Percentiles rank a stretch among this genome's conserved stretches.
Evolutionary conservation across 2,329 filamentous ascomycete genomes (phyloP).

Genomic region (Colletotrichum trifolii): DNA sequence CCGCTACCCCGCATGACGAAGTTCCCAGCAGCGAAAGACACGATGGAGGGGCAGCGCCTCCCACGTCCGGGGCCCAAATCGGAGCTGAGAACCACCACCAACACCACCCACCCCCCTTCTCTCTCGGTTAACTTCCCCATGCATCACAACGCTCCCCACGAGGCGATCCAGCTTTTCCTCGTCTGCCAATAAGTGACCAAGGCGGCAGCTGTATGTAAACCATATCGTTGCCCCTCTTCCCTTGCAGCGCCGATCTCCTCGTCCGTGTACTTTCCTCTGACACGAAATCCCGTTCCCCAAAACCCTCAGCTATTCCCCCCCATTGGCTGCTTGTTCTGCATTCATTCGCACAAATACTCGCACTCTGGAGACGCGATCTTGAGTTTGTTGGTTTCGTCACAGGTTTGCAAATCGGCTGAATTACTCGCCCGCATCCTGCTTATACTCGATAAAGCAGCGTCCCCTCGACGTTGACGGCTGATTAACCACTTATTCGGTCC

Average conservation of each 20-base stretch:
- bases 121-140: neutral
- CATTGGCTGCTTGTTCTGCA: slow-evolving; percentile 15
- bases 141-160: slow-evolving; percentile 17
- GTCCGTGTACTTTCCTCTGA: neutral
- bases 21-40: neutral
- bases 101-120: neutral
- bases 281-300: neutral
- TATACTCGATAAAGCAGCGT: too few relatives aligned
- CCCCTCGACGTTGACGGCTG: too few relatives aligned
- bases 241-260: slow-evolving; percentile 9
- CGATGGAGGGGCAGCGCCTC: slow-evolving; percentile 16
- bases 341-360: slow-evolving; percentile 30
- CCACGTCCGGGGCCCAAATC: slow-evolving; percentile 8
- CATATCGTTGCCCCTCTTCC: slow-evolving; percentile 7
- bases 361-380: neutral
- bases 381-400: neutral
- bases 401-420: neutral
- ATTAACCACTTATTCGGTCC: too few relatives aligned
- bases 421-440: too few relatives aligned
- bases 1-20: slow-evolving; percentile 32
- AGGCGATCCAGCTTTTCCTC: slow-evolving; percentile 6
- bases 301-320: slow-evolving; percentile 9
- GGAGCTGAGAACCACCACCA: neutral
- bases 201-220: neutral
- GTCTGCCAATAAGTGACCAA: neutral